Base-by-base conservation (phyloP, 176 grass and related monocot genomes). In the Saccharum officinarum region DNA sequence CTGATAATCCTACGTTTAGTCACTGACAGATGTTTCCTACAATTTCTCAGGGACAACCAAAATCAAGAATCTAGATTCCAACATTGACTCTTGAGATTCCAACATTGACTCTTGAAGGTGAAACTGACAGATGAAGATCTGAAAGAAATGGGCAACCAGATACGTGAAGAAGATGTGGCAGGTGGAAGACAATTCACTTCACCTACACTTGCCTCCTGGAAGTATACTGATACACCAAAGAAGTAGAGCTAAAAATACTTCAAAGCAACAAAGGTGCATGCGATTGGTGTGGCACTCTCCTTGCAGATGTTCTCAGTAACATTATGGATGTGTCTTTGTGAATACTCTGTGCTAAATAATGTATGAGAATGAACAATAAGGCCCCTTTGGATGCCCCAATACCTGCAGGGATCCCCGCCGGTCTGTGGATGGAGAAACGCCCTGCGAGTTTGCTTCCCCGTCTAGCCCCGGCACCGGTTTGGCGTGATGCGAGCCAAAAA, bases 51-150 rank as follows among this genome's bases (percentile, higher is more conserved):
- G 90, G 47, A 95, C 93, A 81, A 95, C 93, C 31, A 95, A 92
- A 78, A 92, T 92, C 39, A 95, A 91, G 66, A 95, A 95, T 84
- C 82, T 92, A 41, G 90, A 95, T 86, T 76, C 81, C 57, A 95
- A 91, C 83, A 92, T 95, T 87, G 90, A 79, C 37, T 84, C 93
- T n/a, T n/a, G n/a, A 41, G 90, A 95, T 86, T 76, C 81, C 57
- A 95, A 91, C 83, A 92, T 95, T 87, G 90, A 79, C 37, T 84
- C 15, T 84, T 92, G n/a, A 91, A 89, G 71, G 38, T 92, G 71
- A 95, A 82, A 26, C 86, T 95, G 34, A 86, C 83, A 12, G 62
- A 92, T 25, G 88, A 92, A 20, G 90, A 95, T 41, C 65, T 89
- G 71, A 90, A 95, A 82, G 86, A 95, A 85, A 91, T 97, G 4